These are phyloP conservation scores for Typha latifolia DNA, from an alignment of 176 grass and related monocot species.

Conservation along the genomic window DNA sequence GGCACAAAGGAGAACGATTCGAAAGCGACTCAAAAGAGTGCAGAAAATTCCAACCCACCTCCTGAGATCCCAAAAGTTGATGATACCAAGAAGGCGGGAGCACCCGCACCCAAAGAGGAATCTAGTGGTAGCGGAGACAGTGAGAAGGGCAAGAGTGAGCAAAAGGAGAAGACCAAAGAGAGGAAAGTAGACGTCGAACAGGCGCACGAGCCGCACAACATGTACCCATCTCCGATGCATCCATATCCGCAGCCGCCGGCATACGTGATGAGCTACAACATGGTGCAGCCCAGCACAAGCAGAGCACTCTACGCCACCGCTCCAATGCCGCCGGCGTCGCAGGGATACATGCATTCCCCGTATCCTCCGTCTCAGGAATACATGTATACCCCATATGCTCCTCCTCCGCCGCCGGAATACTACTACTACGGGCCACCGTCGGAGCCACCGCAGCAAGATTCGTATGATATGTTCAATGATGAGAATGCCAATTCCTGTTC, in stretches of 20 bases:
- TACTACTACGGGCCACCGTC: slow-evolving; percentile 44
- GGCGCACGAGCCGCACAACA: not conserved
- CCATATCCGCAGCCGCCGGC: slow-evolving; percentile 12
- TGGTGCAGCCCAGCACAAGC: slow-evolving; percentile 40
- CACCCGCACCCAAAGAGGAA: not conserved
- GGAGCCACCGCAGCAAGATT: slow-evolving; percentile 29
- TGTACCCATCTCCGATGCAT: slow-evolving; percentile 5
- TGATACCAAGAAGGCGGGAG: too few species aligned
- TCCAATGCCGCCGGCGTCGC: not conserved
- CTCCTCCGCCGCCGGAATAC: slow-evolving; percentile 20
- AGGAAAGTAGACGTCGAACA: slow-evolving; percentile 9
- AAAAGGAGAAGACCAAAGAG: not conserved
- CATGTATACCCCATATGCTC: slow-evolving; percentile 27
- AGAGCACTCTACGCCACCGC: slow-evolving; percentile 39
- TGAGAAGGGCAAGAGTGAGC: slow-evolving; percentile 6
- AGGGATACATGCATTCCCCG: slow-evolving; percentile 31
- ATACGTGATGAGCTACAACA: slow-evolving; percentile 44
- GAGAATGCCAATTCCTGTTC: slow-evolving; percentile 56
- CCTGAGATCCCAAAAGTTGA: not conserved
- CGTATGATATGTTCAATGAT: slow-evolving; percentile 44
- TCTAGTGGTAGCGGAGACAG: not conserved
- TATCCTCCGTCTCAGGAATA: slow-evolving; percentile 12
- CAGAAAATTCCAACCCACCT: not conserved
- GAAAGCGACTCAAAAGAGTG: not conserved
- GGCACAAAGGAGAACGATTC: slow-evolving; percentile 6